A percentile compares a stretch with the other conserved stretches of the same genome.
Conservation (phyloP, 2,329 filamentous ascomycete species). For the Didymella pomorum region DNA sequence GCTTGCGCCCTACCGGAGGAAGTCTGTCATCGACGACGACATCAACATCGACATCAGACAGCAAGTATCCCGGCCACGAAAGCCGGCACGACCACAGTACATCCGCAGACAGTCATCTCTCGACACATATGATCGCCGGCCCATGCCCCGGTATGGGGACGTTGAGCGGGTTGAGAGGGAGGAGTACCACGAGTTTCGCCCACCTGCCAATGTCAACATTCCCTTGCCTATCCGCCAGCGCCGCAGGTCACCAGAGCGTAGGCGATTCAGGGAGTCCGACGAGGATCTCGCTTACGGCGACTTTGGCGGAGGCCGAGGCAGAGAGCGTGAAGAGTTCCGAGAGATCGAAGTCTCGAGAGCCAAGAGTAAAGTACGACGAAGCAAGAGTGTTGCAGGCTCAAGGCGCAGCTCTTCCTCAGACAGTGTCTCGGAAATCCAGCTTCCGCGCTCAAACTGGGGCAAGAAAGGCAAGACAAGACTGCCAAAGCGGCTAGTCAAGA, state of each 20-base stretch:
- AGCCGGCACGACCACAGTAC: slow-evolving; percentile 69
- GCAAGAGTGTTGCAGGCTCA: slow-evolving; percentile 42
- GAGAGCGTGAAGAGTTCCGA: slow-evolving; percentile 55
- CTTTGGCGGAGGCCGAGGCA: slow-evolving; percentile 35
- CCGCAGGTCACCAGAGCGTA: slow-evolving; percentile 55
- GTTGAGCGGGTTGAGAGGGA: slow-evolving; percentile 62
- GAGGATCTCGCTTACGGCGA: slow-evolving; percentile 66
- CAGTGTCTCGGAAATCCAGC: slow-evolving; percentile 52
- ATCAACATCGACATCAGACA: slow-evolving; percentile 56
- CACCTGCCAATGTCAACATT: slow-evolving; percentile 73
- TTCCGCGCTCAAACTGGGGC: slow-evolving; percentile 46
- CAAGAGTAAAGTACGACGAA: slow-evolving; percentile 49
- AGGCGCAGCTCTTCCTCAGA: slow-evolving; percentile 52
- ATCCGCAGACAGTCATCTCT: slow-evolving; percentile 86
- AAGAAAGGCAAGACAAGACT: slow-evolving; percentile 88
- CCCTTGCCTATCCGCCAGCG: slow-evolving; percentile 66
- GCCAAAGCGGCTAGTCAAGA: slow-evolving; percentile 79
- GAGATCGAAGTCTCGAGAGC: slow-evolving; percentile 59
- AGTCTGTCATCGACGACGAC: slow-evolving; percentile 65
- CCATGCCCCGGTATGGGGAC: slow-evolving; percentile 64
- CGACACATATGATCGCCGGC: slow-evolving; percentile 86
- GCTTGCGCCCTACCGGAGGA: slow-evolving; percentile 66
- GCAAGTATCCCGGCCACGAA: slow-evolving; percentile 51
- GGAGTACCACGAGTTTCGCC: slow-evolving; percentile 61
- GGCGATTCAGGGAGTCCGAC: slow-evolving; percentile 72